phyloP scores from a whole-genome alignment of 768 basidiomycete genomes.

The Tylopilus vinaceipallidus region DNA sequence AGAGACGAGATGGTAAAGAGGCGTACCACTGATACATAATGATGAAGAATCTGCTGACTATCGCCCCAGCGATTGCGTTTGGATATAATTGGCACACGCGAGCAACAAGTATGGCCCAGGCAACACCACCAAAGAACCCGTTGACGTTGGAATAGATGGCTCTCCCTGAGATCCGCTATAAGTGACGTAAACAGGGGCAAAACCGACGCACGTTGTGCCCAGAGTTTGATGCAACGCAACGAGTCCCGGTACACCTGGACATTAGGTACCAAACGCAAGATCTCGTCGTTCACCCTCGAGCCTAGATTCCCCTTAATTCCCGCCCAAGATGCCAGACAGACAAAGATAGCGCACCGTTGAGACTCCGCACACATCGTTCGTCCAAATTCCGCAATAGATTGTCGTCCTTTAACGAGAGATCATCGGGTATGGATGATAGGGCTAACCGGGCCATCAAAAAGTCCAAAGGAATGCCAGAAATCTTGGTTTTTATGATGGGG shows the following conservation, averaged over 20 bases:
- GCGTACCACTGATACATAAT: conserved; percentile 97
- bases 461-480: conserved; percentile 91
- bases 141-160: conserved; percentile 98
- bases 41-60: conserved; percentile 97
- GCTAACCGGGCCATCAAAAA: conserved; percentile 90
- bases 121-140: conserved; percentile 96
- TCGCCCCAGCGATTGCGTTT: conserved; percentile 88
- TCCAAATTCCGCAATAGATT: conserved; percentile 90
- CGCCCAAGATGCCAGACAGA: conserved; percentile 1
- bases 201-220: conserved; percentile 84
- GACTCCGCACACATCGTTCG: conserved; percentile 91
- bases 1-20: neutral
- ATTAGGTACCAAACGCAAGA: conserved; percentile 91
- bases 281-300: conserved; percentile 94
- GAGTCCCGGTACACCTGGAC: conserved; percentile 93
- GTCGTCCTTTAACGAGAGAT: conserved; percentile 87
- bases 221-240: conserved; percentile 92
- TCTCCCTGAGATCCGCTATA: conserved; percentile 52
- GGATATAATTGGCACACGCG: conserved; percentile 99
- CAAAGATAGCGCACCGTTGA: conserved; percentile 61
- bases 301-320: conserved; percentile 46
- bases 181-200: conserved; percentile 1
- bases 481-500: conserved; percentile 89
- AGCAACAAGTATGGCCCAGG: conserved; percentile 99
- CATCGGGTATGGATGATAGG: conserved; percentile 86